phyloP scores from a whole-genome alignment of 148 eudicot species.

The Diospyros lotus region DNA sequence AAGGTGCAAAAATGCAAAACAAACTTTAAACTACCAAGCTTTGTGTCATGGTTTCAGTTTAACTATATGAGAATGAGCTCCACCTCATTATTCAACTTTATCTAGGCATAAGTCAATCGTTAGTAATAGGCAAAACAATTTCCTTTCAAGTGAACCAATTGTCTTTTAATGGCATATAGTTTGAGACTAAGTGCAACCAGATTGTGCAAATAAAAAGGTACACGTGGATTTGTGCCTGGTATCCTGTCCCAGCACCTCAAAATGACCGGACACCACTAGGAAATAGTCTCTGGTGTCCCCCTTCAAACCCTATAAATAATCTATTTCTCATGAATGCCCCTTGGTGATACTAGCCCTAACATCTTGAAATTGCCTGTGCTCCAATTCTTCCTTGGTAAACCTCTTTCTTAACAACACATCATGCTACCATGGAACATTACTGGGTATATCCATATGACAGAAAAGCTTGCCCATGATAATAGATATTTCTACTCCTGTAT shows the following conservation, averaged over 20 bases:
- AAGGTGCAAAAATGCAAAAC: background rate
- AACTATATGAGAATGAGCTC: background rate
- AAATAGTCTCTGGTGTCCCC: background rate
- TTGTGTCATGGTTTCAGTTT: background rate
- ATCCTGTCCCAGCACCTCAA: background rate
- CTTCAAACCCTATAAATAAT: background rate
- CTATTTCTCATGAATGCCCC: background rate
- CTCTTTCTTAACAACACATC: background rate
- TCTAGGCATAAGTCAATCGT: background rate
- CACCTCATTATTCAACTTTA: background rate
- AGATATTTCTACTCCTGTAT: background rate
- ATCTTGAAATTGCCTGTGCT: background rate
- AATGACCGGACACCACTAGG: background rate
- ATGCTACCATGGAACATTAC: background rate
- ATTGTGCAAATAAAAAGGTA: conserved; percentile 1
- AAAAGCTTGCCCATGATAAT: background rate
- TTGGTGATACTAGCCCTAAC: background rate
- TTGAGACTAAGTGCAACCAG: background rate
- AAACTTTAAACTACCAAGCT: background rate
- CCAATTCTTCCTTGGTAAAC: background rate
- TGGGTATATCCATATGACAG: background rate
- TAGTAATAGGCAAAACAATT: background rate
- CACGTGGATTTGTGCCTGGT: background rate
- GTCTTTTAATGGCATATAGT: background rate
- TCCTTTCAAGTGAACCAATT: conserved; percentile 4